Conservation (phyloP, 306 rosid genomes). For the Rosa persica region DNA sequence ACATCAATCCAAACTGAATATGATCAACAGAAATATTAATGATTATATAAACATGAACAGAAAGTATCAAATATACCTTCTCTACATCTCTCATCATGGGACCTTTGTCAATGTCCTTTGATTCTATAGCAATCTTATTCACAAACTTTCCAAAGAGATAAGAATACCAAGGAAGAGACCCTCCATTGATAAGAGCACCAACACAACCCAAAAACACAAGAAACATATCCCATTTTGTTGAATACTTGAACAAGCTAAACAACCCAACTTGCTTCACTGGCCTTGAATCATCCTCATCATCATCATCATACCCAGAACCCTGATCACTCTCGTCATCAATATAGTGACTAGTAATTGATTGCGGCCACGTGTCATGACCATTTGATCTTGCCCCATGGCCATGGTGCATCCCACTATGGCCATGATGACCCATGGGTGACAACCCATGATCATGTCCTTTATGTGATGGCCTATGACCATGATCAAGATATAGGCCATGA, state of each 20-base stretch:
- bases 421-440: not conserved
- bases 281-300: conserved; percentile 49
- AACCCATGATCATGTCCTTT: conserved; percentile 16
- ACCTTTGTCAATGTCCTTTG: conserved; percentile 19
- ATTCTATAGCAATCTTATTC: conserved; percentile 55
- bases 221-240: conserved; percentile 69
- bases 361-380: not conserved
- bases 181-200: conserved; percentile 87
- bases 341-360: not conserved
- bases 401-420: not conserved
- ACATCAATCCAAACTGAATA: not conserved
- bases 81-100: conserved; percentile 58
- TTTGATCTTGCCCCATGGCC: not conserved
- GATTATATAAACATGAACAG: not conserved
- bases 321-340: conserved; percentile 23
- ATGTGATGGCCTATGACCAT: conserved; percentile 3
- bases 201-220: conserved; percentile 82
- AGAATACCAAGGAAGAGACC: conserved; percentile 87
- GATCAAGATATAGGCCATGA: not conserved
- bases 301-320: conserved; percentile 42
- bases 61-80: conserved; percentile 35
- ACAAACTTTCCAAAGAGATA: conserved; percentile 68
- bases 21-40: not conserved
- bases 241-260: conserved; percentile 74
- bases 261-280: conserved; percentile 59